Base-by-base conservation (phyloP, 176 grass and related monocot genomes). In the Alopecurus myosuroides region DNA sequence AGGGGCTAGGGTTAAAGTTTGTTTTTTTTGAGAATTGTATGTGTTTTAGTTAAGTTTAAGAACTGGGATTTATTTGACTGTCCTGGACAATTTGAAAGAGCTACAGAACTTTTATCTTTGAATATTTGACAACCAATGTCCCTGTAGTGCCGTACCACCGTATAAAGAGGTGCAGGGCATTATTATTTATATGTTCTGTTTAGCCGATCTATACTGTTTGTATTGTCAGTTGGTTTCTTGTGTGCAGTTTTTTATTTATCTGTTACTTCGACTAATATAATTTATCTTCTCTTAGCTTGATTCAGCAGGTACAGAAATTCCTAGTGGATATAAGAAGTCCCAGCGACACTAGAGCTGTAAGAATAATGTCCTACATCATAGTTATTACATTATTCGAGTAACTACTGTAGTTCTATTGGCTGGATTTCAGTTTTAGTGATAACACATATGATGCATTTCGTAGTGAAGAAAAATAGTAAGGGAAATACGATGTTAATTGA, bases 231-330 rank as follows among this genome's bases (percentile, higher is more conserved):
- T 70, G 22, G 29, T 80, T 82, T 70, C 30, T 70, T 35, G 41
- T 42, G 12, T 69, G 70, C 35, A 28, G 7, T 63, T 78, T 77
- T 77, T 57, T 74, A 22, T 77, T 57, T 74, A 22, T 49, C 36
- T 30, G 41, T 85, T 83, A 44, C n/a, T 60, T 84, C 22, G 31
- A 50, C 29, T 76, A 55, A 82, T 34, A 55, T 79, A 50, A 37
- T 81, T 67, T 50, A 79, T 80, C 58, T 89, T 90, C 56, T 82
- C 78, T 92, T 91, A 99, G 93, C 62, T 91, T 99, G 80, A 94
- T 96, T 89, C 89, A 99, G 74, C 93, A 94, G 77, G 66, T 90
- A 42, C 91, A 99, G 25, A 92, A 99, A 65, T 92, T 94, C 79
- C 83, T 96, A 25, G 61, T 89, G 31, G 93, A 96, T 71, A 84